phyloP scores from a whole-genome alignment of 1,284 basidiomycete genomes.

The Tilletiopsis washingtonensis region DNA sequence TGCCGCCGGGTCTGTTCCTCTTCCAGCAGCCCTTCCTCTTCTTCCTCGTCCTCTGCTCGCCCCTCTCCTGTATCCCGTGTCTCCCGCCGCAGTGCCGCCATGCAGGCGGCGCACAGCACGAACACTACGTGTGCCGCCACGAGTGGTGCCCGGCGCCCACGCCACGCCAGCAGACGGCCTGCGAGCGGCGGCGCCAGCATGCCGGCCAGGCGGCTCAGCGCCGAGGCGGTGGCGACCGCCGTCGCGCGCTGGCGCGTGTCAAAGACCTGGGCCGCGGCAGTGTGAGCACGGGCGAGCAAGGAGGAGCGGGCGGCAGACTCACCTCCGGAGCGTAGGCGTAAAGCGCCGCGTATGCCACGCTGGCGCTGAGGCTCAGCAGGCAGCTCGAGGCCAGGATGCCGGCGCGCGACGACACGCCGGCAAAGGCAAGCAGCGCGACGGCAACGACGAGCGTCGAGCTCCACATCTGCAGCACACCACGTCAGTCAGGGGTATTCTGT shows the following conservation, averaged over 20 bases:
- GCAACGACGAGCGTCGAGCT: constrained; percentile 24
- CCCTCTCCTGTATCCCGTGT: no score
- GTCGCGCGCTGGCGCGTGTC: constrained; percentile 33
- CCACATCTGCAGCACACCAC: constrained; percentile 51
- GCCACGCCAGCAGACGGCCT: constrained; percentile 1
- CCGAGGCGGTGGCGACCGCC: constrained; percentile 36
- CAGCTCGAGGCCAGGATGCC: constrained; percentile 14
- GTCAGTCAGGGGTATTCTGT: no score
- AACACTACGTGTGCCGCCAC: no score
- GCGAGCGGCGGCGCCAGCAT: constrained; percentile 40
- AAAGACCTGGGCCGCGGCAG: constrained; percentile 14
- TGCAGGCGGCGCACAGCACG: no score
- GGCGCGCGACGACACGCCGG: constrained; percentile 10
- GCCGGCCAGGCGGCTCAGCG: constrained; percentile 35
- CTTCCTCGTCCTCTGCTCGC: no score
- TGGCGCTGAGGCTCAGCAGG: constrained; percentile 25
- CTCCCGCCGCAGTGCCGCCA: no score
- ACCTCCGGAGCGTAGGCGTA: constrained; percentile 42
- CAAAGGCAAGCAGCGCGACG: constrained; percentile 24
- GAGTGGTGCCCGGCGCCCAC: no score
- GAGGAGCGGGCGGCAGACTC: no score
- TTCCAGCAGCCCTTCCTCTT: no score
- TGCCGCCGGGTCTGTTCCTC: no score
- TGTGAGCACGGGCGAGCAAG: background rate
- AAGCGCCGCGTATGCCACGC: constrained; percentile 39